Conservation (phyloP, 2,329 filamentous ascomycete genomes). For the Neofusicoccum cordaticola region DNA sequence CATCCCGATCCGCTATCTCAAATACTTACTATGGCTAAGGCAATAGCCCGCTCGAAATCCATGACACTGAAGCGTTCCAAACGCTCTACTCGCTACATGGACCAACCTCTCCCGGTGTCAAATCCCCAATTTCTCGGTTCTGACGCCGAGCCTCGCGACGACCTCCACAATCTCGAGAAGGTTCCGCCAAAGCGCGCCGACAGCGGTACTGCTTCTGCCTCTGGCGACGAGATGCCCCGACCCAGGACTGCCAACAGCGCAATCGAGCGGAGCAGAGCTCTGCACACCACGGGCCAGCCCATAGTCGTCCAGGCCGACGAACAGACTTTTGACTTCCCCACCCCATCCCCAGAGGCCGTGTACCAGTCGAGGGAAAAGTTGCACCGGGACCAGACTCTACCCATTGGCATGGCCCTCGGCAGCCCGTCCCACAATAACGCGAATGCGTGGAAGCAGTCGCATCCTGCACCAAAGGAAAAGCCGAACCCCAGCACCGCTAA, state of each 20-base stretch:
- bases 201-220: slow-evolving; percentile 32
- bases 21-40: slow-evolving; percentile 33
- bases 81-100: slow-evolving; percentile 3
- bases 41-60: slow-evolving; percentile 38
- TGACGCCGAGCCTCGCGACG: not conserved
- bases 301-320: slow-evolving; percentile 22
- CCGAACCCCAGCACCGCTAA: not conserved
- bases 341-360: slow-evolving; percentile 29
- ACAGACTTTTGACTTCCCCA: slow-evolving; percentile 27
- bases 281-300: slow-evolving; percentile 36
- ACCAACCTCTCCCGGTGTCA: not conserved
- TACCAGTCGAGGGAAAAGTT: slow-evolving; percentile 30
- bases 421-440: slow-evolving; percentile 34
- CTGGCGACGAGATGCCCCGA: slow-evolving; percentile 32
- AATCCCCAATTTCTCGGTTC: not conserved
- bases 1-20: slow-evolving; percentile 25
- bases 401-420: slow-evolving; percentile 40
- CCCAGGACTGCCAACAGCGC: slow-evolving; percentile 35
- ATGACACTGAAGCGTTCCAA: slow-evolving; percentile 17
- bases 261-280: slow-evolving; percentile 31
- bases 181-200: slow-evolving; percentile 12
- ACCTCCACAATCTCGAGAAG: not conserved
- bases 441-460: slow-evolving; percentile 22
- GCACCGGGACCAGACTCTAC: slow-evolving; percentile 23
- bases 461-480: slow-evolving; percentile 19